Conservation (phyloP, 2,329 filamentous ascomycete species). For the Colletotrichum siamense region DNA sequence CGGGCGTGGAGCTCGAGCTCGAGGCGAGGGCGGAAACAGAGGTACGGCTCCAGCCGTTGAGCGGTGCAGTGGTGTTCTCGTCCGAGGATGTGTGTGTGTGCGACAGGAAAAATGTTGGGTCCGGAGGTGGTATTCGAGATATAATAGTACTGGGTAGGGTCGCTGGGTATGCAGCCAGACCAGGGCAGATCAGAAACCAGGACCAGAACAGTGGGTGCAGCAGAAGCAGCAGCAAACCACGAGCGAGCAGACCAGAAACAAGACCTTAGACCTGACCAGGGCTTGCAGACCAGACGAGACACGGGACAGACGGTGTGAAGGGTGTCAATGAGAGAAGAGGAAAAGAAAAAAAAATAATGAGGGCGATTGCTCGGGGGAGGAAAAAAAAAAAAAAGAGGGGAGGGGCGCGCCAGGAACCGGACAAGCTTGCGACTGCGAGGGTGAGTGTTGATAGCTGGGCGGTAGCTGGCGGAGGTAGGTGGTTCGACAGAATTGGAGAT, state of each 20-base stretch:
- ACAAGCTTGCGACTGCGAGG: conserved; percentile 12
- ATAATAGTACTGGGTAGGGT: conserved; percentile 15
- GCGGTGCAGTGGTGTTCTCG: conserved; percentile 6
- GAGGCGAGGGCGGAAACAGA: conserved; percentile 1
- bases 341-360: background rate
- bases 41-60: conserved; percentile 18
- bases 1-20: conserved; percentile 14
- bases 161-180: conserved; percentile 17
- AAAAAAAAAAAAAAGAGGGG: background rate
- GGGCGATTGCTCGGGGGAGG: background rate
- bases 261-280: background rate
- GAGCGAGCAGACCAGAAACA: background rate
- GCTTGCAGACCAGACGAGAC: background rate
- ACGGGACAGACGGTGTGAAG: conserved; percentile 2
- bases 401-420: conserved; percentile 1
- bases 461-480: background rate
- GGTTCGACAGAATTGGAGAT: conserved; percentile 22
- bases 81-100: conserved; percentile 6
- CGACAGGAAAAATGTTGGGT: background rate
- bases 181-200: conserved; percentile 14
- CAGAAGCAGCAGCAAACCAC: conserved; percentile 5
- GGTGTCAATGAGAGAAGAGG: background rate
- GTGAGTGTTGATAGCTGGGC: background rate
- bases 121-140: conserved; percentile 16
- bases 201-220: conserved; percentile 14